A percentile compares a stretch with the other conserved stretches of the same genome.
Conservation (phyloP, 768 basidiomycete genomes). For the Mycena capillaripes region DNA sequence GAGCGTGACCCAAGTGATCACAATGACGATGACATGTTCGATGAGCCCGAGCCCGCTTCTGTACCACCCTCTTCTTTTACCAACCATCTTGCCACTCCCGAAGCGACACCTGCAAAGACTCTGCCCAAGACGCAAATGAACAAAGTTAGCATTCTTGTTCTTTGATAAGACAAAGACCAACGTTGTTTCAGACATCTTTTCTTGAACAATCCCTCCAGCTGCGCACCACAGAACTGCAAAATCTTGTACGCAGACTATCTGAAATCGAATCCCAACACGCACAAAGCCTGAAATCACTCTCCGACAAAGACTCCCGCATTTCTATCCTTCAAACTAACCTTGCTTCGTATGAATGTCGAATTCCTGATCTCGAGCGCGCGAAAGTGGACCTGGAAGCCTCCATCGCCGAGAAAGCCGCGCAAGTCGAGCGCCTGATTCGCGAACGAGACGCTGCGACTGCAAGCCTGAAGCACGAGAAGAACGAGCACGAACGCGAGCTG, state of each 20-base stretch:
- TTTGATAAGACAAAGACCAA: neutral
- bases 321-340: slow-evolving; percentile 40
- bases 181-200: slow-evolving; percentile 19
- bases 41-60: slow-evolving; percentile 10
- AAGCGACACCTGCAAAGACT: slow-evolving; percentile 25
- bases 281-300: slow-evolving; percentile 36
- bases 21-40: slow-evolving; percentile 35
- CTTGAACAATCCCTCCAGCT: slow-evolving; percentile 39
- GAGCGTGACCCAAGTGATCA: slow-evolving; percentile 37
- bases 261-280: slow-evolving; percentile 37
- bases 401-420: slow-evolving; percentile 25
- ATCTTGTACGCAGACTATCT: slow-evolving; percentile 39
- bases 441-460: slow-evolving; percentile 33
- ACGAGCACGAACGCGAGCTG: slow-evolving; percentile 30
- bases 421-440: slow-evolving; percentile 32
- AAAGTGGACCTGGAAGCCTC: slow-evolving; percentile 36
- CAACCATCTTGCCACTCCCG: slow-evolving; percentile 24
- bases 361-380: slow-evolving; percentile 34
- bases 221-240: slow-evolving; percentile 31
- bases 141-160: slow-evolving; percentile 15
- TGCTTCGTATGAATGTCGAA: slow-evolving; percentile 33
- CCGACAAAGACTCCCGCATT: slow-evolving; percentile 44
- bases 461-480: slow-evolving; percentile 28
- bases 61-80: neutral
- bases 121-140: slow-evolving; percentile 3